Conservation (phyloP, 1,139 yeast species). For the Magnusiomyces ingens region DNA sequence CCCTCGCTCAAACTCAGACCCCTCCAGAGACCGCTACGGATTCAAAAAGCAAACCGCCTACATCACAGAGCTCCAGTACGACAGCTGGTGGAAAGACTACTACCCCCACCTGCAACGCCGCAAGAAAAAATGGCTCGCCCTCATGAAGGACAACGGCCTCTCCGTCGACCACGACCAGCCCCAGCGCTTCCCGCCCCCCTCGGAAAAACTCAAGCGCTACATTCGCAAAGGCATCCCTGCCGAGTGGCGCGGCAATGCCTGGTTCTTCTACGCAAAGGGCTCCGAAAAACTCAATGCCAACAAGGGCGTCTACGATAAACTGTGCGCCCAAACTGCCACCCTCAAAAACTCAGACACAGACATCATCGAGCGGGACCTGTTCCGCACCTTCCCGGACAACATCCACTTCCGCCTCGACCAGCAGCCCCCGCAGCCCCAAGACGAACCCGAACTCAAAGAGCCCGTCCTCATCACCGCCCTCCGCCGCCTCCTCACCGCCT, state of each 20-base stretch:
- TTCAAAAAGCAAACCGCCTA: conserved; percentile 59
- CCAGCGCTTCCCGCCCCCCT: conserved; percentile 69
- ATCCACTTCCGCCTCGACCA: conserved; percentile 52
- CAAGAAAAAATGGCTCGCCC: conserved; percentile 64
- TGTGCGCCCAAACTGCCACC: conserved; percentile 50
- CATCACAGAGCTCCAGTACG: conserved; percentile 51
- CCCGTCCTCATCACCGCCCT: conserved; percentile 57
- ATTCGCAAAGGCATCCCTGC: conserved; percentile 91
- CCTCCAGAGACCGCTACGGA: conserved; percentile 67
- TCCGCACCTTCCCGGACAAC: conserved; percentile 93
- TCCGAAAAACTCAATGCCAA: conserved; percentile 63
- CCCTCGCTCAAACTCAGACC: conserved; percentile 1
- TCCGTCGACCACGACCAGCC: conserved; percentile 29
- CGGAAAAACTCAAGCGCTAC: conserved; percentile 75
- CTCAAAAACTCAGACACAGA: conserved; percentile 61
- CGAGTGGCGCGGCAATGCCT: conserved; percentile 94
- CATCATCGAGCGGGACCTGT: conserved; percentile 85
- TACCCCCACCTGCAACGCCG: conserved; percentile 56
- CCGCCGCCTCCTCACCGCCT: conserved; percentile 75
- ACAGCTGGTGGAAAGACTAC: conserved; percentile 68
- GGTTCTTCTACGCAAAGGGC: conserved; percentile 97
- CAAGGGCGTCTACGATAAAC: conserved; percentile 63
- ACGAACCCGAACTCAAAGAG: conserved; percentile 39
- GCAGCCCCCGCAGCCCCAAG: background rate
- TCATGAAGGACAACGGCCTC: conserved; percentile 67